Percentiles rank a stretch among this genome's conserved stretches.
phyloP scores from a whole-genome alignment of 2,329 filamentous ascomycete genomes.

The Neurospora sp. region DNA sequence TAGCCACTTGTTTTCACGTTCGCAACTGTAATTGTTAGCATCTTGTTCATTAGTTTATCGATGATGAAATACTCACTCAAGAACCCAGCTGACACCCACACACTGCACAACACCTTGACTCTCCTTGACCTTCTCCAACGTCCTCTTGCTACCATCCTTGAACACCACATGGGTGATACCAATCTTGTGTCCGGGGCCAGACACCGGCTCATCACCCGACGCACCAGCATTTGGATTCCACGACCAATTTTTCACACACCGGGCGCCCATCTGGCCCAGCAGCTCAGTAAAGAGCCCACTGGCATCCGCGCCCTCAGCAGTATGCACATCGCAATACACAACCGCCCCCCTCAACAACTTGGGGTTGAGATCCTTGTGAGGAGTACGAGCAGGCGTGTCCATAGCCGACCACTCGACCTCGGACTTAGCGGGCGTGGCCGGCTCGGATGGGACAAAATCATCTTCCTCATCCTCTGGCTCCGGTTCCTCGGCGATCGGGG shows the following conservation, averaged over 20 bases:
- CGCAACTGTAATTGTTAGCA: slow-evolving; percentile 47
- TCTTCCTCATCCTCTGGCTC: slow-evolving; percentile 12
- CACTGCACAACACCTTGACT: slow-evolving; percentile 69
- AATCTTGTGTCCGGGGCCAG: slow-evolving; percentile 36
- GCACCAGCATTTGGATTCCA: slow-evolving; percentile 49
- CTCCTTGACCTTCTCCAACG: slow-evolving; percentile 69
- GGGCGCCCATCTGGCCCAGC: slow-evolving; percentile 71
- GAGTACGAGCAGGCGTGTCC: slow-evolving; percentile 47
- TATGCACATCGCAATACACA: slow-evolving; percentile 77
- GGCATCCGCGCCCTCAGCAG: slow-evolving; percentile 70
- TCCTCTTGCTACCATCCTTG: slow-evolving; percentile 76
- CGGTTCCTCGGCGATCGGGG: slow-evolving; percentile 28
- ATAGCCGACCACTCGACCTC: slow-evolving; percentile 41
- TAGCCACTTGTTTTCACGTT: slow-evolving; percentile 67
- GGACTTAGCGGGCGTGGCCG: slow-evolving; percentile 36
- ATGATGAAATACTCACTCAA: slow-evolving; percentile 55
- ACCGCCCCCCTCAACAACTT: slow-evolving; percentile 58
- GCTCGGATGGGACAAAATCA: slow-evolving; percentile 14
- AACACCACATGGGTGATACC: slow-evolving; percentile 84
- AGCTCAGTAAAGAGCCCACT: slow-evolving; percentile 75
- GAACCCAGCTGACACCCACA: slow-evolving; percentile 79
- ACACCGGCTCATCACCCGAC: slow-evolving; percentile 21
- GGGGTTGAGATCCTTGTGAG: slow-evolving; percentile 42
- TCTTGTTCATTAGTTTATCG: neutral
- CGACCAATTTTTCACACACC: slow-evolving; percentile 65